Base-by-base conservation (phyloP, 768 basidiomycete genomes). In the Suillus cothurnatus region DNA sequence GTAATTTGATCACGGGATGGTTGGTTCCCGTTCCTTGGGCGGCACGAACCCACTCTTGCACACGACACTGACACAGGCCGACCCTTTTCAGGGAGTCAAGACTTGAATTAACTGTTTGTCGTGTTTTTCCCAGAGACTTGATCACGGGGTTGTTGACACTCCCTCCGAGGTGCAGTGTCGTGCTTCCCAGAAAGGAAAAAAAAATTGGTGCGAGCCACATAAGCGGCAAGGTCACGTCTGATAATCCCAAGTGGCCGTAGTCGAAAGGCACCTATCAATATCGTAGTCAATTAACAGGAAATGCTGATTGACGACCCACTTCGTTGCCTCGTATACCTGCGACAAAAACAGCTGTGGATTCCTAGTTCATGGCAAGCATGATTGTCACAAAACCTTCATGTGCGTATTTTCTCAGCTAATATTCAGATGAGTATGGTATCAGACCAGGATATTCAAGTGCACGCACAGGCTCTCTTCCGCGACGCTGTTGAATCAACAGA, bases 61-160 rank as follows among this genome's bases (percentile, higher is more conserved):
- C 56, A 55, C 32, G 66, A 57, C 52, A 58, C 34, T 23, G 7
- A 47, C 66, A 61, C 63, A 23, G 47, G 39, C 72, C 39, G 67
- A 87, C 92, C 81, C 91, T 90, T 74, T 95, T 91, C n/a, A 95
- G 76, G 14, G 87, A 88, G 34, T 78, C 45, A 92, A 78, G 56
- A 93, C 78, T 69, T 85, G 84, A 70, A 87, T 81, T n/a, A 83
- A 78, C 55, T 79, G 72, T 70, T 86, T 91, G 45, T 74, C 71
- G 72, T 91, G 87, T 73, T 86, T 88, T 69, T 7, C 84, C 82
- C 43, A 87, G 76, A 38, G 71, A 71, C 31, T 73, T 72, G 67
- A 92, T 78, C 12, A 76, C 74, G 23, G 86, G 83, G 75, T 90
- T 85, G 12, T 38, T 14, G 14, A 38, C 12, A 38, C 32, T 34